Evolutionary conservation across 2,329 filamentous ascomycete genomes (phyloP).

Genomic region (Metarhizium brunneum): DNA sequence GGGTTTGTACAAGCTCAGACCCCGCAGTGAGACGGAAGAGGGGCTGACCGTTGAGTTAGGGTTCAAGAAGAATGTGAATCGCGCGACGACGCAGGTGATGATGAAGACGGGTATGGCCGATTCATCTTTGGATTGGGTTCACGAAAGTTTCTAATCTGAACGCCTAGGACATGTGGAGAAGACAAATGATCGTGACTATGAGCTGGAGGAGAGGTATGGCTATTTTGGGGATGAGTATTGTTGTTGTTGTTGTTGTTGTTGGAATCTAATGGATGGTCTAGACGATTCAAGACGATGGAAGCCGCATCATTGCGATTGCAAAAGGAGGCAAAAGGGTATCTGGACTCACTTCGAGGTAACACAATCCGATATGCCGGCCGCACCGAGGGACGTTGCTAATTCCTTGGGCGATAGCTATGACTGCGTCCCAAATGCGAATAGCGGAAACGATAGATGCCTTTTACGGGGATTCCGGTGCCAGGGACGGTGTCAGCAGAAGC

Average conservation of each 20-base stretch:
- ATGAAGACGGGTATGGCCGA: conserved; percentile 79
- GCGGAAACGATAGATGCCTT: conserved; percentile 99
- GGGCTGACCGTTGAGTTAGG: conserved; percentile 27
- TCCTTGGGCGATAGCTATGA: conserved; percentile 62
- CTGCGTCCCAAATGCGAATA: conserved; percentile 97
- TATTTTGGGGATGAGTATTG: not conserved
- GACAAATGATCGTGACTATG: conserved; percentile 97
- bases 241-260: too few species aligned
- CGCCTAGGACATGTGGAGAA: conserved; percentile 81
- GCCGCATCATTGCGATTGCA: conserved; percentile 84
- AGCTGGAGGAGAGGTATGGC: conserved; percentile 82
- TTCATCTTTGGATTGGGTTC: too few species aligned
- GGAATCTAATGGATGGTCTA: conserved; percentile 26
- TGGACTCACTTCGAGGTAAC: conserved; percentile 83
- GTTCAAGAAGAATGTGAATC: conserved; percentile 87
- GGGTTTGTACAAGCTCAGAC: conserved; percentile 34
- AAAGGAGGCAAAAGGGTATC: conserved; percentile 95
- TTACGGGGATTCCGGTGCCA: conserved; percentile 91
- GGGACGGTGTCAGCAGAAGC: conserved; percentile 88
- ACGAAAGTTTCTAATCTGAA: not conserved
- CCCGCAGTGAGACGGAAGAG: conserved; percentile 7
- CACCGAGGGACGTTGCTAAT: not conserved
- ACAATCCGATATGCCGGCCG: not conserved
- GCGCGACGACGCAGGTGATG: conserved; percentile 98
- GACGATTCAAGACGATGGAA: conserved; percentile 96